Evolutionary conservation across 441 rosid genomes (phyloP), one percentile per base, ranked within the genome.

Genomic region (Manihot esculenta): DNA sequence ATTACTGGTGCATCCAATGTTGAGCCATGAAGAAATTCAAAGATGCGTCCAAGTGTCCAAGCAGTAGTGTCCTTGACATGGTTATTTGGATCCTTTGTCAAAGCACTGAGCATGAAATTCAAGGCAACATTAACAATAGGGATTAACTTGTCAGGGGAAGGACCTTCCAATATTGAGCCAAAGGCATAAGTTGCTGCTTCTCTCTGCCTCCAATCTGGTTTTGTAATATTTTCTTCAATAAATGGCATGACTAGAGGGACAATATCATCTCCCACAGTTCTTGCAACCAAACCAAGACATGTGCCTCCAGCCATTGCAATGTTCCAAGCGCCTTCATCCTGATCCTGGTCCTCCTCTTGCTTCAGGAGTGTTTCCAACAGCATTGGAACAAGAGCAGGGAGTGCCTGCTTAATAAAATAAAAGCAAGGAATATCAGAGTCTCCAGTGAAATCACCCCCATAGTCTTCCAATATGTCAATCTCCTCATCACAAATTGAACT

Each of bases 261-360:
- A 35, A 81, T 75, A 62, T 82, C 82, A 76, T 85, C 89, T 62
- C 89, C 87, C 33, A 83, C 89, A 3, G 87, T 81, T 42, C 80
- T 78, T 48, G 89, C 82, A 68, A 85, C 87, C 80, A 85, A 75
- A 62, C 89, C 89, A 63, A 85, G 84, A 70, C 97, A 90, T 21
- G 94, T 90, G 26, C 97, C 97, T 49, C 97, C 92, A 26, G 97
- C 94, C 97, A 90, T 90, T 62, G 89, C 82, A 70, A 85, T 74
- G 74, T 83, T 83, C 89, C 86, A 85, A 20, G 78, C 78, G 50
- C 85, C 82, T 69, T 85, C 87, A 64, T 85, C 89, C 62, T 81
- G 82, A 71, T 83, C 89, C 68, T 85, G 87, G 65, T 83, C 89
- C 71, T 85, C 89, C 72, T 81, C 89, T 66, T 85, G 89, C 84